Evolutionary conservation across 83 land plant genomes (phyloP).

Genomic region (Picea engelmannii): DNA sequence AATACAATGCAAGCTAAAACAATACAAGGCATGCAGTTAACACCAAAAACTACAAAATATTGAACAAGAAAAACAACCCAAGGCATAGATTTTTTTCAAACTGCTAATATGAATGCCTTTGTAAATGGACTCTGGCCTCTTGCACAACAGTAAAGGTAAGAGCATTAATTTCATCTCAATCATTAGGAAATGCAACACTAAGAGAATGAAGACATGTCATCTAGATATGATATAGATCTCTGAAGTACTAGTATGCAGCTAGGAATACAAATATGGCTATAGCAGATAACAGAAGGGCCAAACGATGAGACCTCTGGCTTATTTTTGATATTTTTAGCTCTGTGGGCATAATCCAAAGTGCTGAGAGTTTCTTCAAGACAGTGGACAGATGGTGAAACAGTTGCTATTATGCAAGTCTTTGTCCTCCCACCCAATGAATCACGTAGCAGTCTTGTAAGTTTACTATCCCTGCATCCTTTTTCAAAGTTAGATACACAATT

Average conservation of each 20-base stretch:
- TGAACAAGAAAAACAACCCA: background rate
- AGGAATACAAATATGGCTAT: background rate
- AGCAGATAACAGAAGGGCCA: slow-evolving; percentile 11
- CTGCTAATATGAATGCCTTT: background rate
- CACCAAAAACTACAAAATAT: background rate
- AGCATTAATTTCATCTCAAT: background rate
- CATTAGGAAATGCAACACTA: background rate
- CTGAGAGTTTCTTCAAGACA: slow-evolving; percentile 92
- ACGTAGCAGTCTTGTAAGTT: slow-evolving; percentile 86
- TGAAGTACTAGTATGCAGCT: background rate
- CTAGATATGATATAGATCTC: background rate
- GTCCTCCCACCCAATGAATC: slow-evolving; percentile 93
- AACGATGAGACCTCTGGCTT: slow-evolving; percentile 75
- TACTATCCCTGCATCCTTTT: slow-evolving; percentile 73
- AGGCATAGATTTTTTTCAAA: background rate
- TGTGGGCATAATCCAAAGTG: slow-evolving; percentile 90
- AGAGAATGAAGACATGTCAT: background rate
- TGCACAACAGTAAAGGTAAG: background rate
- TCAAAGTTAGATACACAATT: background rate
- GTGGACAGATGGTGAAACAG: slow-evolving; percentile 94
- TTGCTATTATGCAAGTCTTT: slow-evolving; percentile 91
- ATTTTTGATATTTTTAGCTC: slow-evolving; percentile 88
- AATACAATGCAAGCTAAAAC: background rate
- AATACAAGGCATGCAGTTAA: background rate
- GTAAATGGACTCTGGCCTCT: background rate